Percentiles rank a stretch among this genome's conserved stretches.
phyloP scores from a whole-genome alignment of 1,284 basidiomycete species.

The Fomitopsis schrenkii region DNA sequence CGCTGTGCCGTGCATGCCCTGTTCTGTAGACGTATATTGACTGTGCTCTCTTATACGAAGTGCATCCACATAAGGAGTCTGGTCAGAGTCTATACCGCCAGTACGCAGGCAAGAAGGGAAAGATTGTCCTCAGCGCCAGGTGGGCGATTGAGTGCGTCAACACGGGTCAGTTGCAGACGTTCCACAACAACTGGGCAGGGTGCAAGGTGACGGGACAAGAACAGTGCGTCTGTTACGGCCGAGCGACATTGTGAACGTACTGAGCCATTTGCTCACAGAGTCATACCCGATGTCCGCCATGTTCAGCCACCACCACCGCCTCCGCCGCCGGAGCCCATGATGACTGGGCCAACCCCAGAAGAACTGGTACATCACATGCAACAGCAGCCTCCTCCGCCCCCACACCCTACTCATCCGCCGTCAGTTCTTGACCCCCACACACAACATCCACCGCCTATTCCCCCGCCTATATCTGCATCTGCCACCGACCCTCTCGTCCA shows the following conservation, averaged over 20 bases:
- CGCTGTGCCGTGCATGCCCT: not conserved
- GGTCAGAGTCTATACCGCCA: constrained; percentile 76
- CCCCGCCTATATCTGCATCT: constrained; percentile 22
- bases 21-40: not conserved
- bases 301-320: constrained; percentile 13
- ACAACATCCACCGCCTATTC: constrained; percentile 14
- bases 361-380: constrained; percentile 14
- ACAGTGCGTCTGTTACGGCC: constrained; percentile 53
- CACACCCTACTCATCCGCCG: constrained; percentile 15
- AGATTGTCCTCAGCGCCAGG: constrained; percentile 63
- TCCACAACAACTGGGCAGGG: constrained; percentile 68
- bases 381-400: not conserved
- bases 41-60: constrained; percentile 30
- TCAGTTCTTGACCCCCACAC: constrained; percentile 13
- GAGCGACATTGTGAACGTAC: constrained; percentile 63
- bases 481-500: constrained; percentile 26
- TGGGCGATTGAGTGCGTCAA: constrained; percentile 77
- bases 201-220: constrained; percentile 77
- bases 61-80: constrained; percentile 72
- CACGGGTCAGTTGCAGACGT: constrained; percentile 62
- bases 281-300: constrained; percentile 10
- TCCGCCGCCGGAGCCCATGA: constrained; percentile 12
- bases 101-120: constrained; percentile 72
- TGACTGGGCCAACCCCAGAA: constrained; percentile 1
- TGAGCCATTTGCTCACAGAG: constrained; percentile 8